Base-by-base conservation (phyloP, 140 eudicot genomes). In the Oenanthe javanica region DNA sequence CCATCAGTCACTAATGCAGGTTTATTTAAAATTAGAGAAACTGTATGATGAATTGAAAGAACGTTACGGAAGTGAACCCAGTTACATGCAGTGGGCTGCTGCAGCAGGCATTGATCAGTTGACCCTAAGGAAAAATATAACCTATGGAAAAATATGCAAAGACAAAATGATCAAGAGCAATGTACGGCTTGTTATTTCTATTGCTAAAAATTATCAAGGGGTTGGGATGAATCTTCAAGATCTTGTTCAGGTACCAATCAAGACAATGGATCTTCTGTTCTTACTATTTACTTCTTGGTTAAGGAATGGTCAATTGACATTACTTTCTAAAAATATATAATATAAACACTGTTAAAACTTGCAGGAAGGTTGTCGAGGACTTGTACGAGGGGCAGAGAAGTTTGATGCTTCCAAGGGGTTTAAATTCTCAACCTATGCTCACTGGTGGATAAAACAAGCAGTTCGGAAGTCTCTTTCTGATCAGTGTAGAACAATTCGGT, bases 391-490 rank as follows among this genome's bases (percentile, higher is more conserved):
- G 19, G 90, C 92, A 51, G 99, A 96, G 81, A 96, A 96, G 80
- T 96, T 96, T 81, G 99, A 96, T 71, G 92, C 93, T 57, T 81
- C 93, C 31, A 92, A 85, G 84, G 99, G 99, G 79, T 96, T 92
- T 81, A 96, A 93, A 72, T 92, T 96, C 88, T 96, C 98, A n/a
- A 95, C 99, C 36, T 95, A 95, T 77, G 99, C 97, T 80, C 97
- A 92, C 83, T 95, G 99, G 99, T 95, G 99, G 99, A 96, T 96
- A 67, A 88, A 85, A 79, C 98, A 96, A 81, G 97, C 99, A 38
- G 95, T 95, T 48, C 90, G 93, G n/a, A 92, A 90, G 86, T 90
- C 93, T 59, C 96, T 94, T 80, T 87, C 95, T 79, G 97, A 90
- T 84, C 99, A 90, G 83, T 87, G 97, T 76, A 86, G 99, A 81